Evolutionary conservation across 352 stramenopile genomes (phyloP), one percentile per base, ranked within the genome.

Genomic region (Globisporangium heterothallicum): DNA sequence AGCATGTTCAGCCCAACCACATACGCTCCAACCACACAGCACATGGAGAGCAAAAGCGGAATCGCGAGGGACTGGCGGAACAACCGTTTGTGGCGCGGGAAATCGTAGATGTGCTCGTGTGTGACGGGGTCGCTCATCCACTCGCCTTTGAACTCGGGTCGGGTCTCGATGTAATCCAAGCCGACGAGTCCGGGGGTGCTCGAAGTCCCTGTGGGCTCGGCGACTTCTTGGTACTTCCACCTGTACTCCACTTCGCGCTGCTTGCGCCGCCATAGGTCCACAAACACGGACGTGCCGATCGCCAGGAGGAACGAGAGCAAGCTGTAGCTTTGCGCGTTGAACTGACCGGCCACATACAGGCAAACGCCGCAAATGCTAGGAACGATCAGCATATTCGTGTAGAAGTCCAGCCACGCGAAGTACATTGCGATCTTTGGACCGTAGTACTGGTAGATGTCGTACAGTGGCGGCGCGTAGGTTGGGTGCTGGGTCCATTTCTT

Each of bases 371-470:
- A 61, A 16, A 80, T 50, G 1, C 63, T 68, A 7, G 84, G 79
- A 0, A 81, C 40, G 2, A 89, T 30, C 19, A 95, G 64, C 67
- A 88, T 79, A 16, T 70, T 60, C 5, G 86, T 95, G 68, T 94
- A 95, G 47, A 89, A 94, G n/a, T 77, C 74, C 49, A 96, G 64
- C 67, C 80, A 94, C 0, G 74, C 72, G 52, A 87, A 85, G 57
- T 87, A 87, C 76, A 87, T 87, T 47, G 68, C 72, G 42, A 87
- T 74, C 42, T 71, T 71, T 12, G 76, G 76, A 0, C 76, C 76
- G 58, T 84, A 85, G 57, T 87, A 87, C 52, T 63, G 59, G 60
- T 82, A 75, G 26, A 87, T 73, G 4, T 80, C 74, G 8, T 46
- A 22, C 21, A 85, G 54, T 6, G 74, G 74, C 19, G 78, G 68